Evolutionary conservation across 805 yeast genomes (phyloP), one percentile per base, ranked within the genome.

Genomic region (Barnettozyma vustinii): DNA sequence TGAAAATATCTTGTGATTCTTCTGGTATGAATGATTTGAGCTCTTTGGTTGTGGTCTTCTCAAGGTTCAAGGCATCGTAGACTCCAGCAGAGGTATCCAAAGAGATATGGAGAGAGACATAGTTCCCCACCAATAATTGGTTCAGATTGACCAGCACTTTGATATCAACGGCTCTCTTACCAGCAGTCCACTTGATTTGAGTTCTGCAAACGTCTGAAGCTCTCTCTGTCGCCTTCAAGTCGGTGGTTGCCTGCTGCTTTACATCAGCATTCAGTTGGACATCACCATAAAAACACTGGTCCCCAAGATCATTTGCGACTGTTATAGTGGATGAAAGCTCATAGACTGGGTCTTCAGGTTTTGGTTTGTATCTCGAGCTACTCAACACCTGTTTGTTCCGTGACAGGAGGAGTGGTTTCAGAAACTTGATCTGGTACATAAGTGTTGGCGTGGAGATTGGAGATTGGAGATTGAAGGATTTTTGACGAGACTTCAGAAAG

Each of bases 271-370:
- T 42, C 8, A 60, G 23, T 0, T 47, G 25, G 2, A 59, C 55
- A 23, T 59, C 53, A 7, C 74, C 75, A 45, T 60, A 61, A 56
- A 68, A 71, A 49, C 62, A 65, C 40, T 56, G 57, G 21, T 72
- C 75, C 4, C 76, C 76, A 2, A 72, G 61, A 49, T 72, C 76
- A 41, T 71, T 72, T 2, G 70, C 58, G 15, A 72, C 48, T 1
- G 66, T 54, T 12, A 62, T 20, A 1, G 64, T 58, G 1, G 60
- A 47, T 10, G 56, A 46, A 10, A 60, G 42, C 30, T 51, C 56
- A 37, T 53, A 56, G 2, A 36, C 47, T 7, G 52, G 51, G 27
- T 55, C 53, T 13, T 26, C 18, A 9, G 51, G 47, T 20, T 42
- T 54, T 3, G 46, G 44, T 16, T 46, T 45, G 33, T 41, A 47